Evolutionary conservation across 805 yeast genomes (phyloP), one percentile per base, ranked within the genome.

Genomic region (Metschnikowia arizonensis): DNA sequence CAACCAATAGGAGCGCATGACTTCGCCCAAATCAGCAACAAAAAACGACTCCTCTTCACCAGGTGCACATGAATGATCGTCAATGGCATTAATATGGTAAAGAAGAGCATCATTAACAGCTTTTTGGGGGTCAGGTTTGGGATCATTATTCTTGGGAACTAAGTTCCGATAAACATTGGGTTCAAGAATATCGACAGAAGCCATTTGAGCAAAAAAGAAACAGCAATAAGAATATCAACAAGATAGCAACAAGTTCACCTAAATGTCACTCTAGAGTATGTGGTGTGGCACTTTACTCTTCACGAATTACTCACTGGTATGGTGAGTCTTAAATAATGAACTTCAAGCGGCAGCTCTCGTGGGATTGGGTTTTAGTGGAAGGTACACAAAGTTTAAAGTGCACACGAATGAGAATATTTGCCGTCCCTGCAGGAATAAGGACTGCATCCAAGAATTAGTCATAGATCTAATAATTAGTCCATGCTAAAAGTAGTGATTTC

Each of bases 11-110:
- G 88, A 74, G 47, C 82, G 74, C 48, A 70, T 71, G 29, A 93
- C 76, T 57, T 84, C 83, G 24, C 86, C 88, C 49, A 88, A 65
- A 65, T 91, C 96, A 54, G 93, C 86, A 35, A 91, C 87, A 58
- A 83, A 91, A 60, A 91, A 91, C 5, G 97, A 81, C 57, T 85
- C 85, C 60, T 88, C 95, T 18, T 80, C 88, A 42, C 87, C 93
- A 5, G 91, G 79, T 29, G 68, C 77, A 64, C 90, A 83, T 24
- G 68, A 63, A 37, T 78, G 81, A 46, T 68, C 70, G 60, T 84
- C 80, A 49, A 84, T 69, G 2, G 57, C 49, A 5, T 61, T 54
- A 37, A 79, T 65, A 40, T 72, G 74, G 9, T 58, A 45, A 25
- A 61, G 47, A 45, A 80, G 57, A 2, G 80, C 75, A 1, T 64